Conservation (phyloP, 2,329 filamentous ascomycete species). For the Ophiocordyceps sinensis region DNA sequence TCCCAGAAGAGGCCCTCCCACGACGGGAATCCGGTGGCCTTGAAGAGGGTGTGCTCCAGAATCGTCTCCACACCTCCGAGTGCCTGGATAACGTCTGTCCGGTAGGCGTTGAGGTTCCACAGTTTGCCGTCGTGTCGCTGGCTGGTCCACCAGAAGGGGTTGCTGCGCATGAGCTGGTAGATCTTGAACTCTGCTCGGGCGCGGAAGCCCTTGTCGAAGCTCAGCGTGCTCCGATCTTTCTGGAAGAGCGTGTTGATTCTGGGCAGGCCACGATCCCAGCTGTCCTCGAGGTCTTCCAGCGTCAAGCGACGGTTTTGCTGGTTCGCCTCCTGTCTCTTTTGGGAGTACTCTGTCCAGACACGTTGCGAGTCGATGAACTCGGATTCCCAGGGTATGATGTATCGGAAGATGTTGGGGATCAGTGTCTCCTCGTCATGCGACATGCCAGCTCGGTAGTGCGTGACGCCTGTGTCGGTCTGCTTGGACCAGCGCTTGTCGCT, state of each 20-base stretch:
- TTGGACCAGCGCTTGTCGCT: constrained; percentile 98
- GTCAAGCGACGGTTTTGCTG: constrained; percentile 93
- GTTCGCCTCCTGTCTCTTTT: constrained; percentile 92
- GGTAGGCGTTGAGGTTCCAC: constrained; percentile 92
- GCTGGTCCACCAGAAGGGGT: constrained; percentile 99
- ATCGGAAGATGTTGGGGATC: constrained; percentile 97
- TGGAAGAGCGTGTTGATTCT: constrained; percentile 99
- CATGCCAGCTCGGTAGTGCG: constrained; percentile 95
- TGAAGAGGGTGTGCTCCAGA: constrained; percentile 90
- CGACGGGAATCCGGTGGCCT: constrained; percentile 87
- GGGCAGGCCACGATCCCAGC: constrained; percentile 93
- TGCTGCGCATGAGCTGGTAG: constrained; percentile 97
- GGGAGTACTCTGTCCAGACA: constrained; percentile 98
- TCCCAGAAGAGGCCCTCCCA: constrained; percentile 98
- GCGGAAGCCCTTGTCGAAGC: constrained; percentile 97
- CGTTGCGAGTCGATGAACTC: constrained; percentile 98
- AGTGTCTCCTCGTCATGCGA: constrained; percentile 94
- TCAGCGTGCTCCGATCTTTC: constrained; percentile 91
- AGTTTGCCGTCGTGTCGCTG: constrained; percentile 94
- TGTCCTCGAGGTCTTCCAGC: constrained; percentile 91
- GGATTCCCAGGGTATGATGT: constrained; percentile 97
- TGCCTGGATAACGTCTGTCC: constrained; percentile 93
- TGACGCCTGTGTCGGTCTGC: constrained; percentile 93
- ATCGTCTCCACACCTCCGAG: constrained; percentile 96
- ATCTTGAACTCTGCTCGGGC: constrained; percentile 93